phyloP scores from a whole-genome alignment of 176 grass and related monocot genomes.

The Thinopyrum elongatum region DNA sequence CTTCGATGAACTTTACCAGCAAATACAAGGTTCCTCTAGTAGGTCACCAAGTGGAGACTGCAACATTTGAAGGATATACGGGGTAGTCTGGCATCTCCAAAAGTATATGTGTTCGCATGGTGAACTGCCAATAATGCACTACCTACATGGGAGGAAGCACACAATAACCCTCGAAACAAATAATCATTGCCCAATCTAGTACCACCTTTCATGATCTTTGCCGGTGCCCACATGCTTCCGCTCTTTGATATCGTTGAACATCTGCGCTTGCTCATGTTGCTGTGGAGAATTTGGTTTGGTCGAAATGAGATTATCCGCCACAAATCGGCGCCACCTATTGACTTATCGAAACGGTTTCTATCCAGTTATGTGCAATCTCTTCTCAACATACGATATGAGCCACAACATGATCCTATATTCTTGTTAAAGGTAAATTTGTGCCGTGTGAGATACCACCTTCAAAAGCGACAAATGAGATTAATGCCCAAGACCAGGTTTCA shows the following conservation, averaged over 20 bases:
- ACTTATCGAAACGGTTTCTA: background rate
- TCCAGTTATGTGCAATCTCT: background rate
- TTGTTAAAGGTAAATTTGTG: background rate
- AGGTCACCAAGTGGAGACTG: no score
- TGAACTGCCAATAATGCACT: background rate
- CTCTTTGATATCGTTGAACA: background rate
- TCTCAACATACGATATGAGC: background rate
- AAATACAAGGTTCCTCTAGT: background rate
- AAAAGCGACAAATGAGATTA: background rate
- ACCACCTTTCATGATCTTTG: background rate
- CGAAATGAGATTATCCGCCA: background rate
- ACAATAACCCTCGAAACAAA: background rate
- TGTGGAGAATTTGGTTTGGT: background rate
- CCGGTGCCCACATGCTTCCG: background rate
- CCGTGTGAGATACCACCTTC: background rate
- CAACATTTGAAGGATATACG: no score
- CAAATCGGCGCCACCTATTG: background rate
- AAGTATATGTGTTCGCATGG: background rate
- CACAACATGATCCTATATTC: background rate
- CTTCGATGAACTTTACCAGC: background rate
- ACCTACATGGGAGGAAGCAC: background rate
- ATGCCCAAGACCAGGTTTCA: background rate
- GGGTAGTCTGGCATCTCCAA: no score
- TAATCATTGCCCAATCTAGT: background rate
- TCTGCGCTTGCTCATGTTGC: background rate